Conservation (phyloP, 108 stramenopile genomes). For the Nannochloropsis oceanica region DNA sequence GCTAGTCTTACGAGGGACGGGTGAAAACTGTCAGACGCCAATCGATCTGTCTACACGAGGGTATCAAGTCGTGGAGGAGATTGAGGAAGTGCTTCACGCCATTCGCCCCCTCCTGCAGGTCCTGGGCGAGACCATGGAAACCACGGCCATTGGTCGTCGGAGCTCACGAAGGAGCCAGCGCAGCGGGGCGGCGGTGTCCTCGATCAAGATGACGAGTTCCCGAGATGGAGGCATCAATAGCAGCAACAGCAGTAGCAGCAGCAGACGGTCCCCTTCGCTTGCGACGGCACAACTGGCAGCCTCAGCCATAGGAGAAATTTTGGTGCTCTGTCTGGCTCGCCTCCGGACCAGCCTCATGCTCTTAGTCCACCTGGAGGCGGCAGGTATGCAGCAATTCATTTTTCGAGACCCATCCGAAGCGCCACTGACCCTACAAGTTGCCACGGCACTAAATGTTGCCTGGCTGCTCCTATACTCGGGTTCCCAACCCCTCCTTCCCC, state of each 20-base stretch:
- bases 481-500: neutral
- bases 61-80: neutral
- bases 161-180: neutral
- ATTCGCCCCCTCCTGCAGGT: neutral
- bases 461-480: neutral
- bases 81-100: neutral
- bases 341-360: neutral
- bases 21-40: neutral
- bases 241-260: neutral
- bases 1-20: neutral
- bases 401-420: neutral
- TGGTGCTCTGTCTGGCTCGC: neutral
- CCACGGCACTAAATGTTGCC: neutral
- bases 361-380: neutral
- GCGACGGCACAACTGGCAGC: neutral
- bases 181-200: neutral
- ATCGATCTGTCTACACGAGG: neutral
- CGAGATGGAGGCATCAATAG: neutral
- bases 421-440: neutral
- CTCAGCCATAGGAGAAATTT: neutral
- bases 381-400: neutral
- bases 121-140: neutral
- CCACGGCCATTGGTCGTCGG: neutral
- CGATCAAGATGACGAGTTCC: neutral
- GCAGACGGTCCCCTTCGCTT: neutral